Conservation (phyloP, 116 monocot genomes). For the Zostera marina region DNA sequence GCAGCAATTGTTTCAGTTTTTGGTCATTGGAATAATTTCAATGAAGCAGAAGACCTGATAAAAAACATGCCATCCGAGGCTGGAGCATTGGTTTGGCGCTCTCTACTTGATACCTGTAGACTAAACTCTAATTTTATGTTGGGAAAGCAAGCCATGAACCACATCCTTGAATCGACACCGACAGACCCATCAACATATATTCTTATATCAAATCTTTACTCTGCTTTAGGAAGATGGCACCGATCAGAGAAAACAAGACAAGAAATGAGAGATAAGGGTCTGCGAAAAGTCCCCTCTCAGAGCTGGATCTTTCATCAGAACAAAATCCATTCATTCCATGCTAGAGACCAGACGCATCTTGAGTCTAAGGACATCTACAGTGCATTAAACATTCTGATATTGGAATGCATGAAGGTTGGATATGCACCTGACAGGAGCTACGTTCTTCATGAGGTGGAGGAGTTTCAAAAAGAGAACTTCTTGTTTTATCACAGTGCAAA, state of each 20-base stretch:
- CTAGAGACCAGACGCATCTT: constrained; percentile 61
- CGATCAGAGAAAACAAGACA: constrained; percentile 65
- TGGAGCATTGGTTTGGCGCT: constrained; percentile 39
- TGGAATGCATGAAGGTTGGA: constrained; percentile 74
- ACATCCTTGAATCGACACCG: constrained; percentile 46
- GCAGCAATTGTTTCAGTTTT: constrained; percentile 55
- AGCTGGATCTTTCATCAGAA: constrained; percentile 54
- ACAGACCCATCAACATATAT: constrained; percentile 44
- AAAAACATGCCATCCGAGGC: constrained; percentile 47
- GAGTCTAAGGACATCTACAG: constrained; percentile 52
- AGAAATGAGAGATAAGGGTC: constrained; percentile 66
- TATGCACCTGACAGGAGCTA: constrained; percentile 77
- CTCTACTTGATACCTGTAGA: constrained; percentile 51
- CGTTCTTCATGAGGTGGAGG: constrained; percentile 95
- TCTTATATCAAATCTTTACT: constrained; percentile 65
- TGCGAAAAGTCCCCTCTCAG: constrained; percentile 49
- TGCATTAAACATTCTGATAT: constrained; percentile 60
- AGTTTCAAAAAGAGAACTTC: constrained; percentile 84
- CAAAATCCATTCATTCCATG: constrained; percentile 44
- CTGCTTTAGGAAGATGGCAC: constrained; percentile 87
- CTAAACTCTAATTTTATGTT: constrained; percentile 21
- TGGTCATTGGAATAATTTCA: constrained; percentile 39
- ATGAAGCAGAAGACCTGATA: constrained; percentile 51
- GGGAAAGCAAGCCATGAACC: constrained; percentile 23
- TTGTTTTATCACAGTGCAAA: constrained; percentile 87